Base-by-base conservation (phyloP, 2,329 filamentous ascomycete species). In the Sclerotinia sclerotiorum region DNA sequence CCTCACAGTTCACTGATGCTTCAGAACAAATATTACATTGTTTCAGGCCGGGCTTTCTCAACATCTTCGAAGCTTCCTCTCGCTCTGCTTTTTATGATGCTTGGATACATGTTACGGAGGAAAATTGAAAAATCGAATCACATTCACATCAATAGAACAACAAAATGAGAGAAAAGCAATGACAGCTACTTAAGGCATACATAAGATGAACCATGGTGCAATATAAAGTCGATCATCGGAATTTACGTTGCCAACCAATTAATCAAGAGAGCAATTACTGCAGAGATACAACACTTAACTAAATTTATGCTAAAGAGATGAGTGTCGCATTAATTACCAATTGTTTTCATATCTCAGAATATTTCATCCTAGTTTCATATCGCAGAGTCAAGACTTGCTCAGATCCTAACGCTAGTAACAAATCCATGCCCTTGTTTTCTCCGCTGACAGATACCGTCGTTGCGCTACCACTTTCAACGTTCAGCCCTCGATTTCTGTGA, bases 341-440 rank as follows among this genome's bases (percentile, higher is more conserved):
- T 13, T 19, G 6, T 32, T 21, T 21, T 29, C 27, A 21, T 17
- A 54, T 32, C 51, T 21, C 51, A 17, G 19, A 52, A 15, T 1
- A 6, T 21, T 46, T 46, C 15, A 21, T 21, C 3, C 21, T 29
- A 13, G 46, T 24, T 7, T 11, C 46, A 49, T 8, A n/a, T 11
- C 46, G 46, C 46, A n/a, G 46, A 49, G 5, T 49, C 10, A 11
- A 19, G 11, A 5, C 29, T 35, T 21, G n/a, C n/a, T 3, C 29
- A 35, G 4, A n/a, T n/a, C 19, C 19, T 29, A 94, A 94, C 85
- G 95, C 95, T 82, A 95, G 94, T 84, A 94, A 98, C 84, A 95
- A 98, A 98, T 99, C 88, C 94, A 99, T 87, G 94, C 95, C 78
- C 94, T 98, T 77, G 94, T 98, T 84, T 99, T 99, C 92, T 98